Percentiles rank a stretch among this genome's conserved stretches.
Conservation (phyloP, 164 flowering plant species). For the Aristolochia contorta region DNA sequence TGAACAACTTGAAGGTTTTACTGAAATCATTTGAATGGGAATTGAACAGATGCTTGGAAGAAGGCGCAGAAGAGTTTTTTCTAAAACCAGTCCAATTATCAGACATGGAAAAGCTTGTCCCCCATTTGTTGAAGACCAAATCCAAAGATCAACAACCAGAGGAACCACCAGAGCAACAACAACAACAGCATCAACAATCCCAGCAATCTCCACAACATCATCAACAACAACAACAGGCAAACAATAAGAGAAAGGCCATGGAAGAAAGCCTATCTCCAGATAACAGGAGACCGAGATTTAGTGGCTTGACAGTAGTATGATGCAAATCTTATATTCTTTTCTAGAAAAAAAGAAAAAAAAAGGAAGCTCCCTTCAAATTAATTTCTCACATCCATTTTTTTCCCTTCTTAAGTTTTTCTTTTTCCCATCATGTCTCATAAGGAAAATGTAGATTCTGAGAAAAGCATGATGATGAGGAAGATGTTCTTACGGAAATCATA, state of each 20-base stretch:
- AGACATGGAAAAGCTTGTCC: conserved; percentile 57
- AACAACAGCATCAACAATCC: conserved; percentile 7
- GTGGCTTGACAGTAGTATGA: conserved; percentile 17
- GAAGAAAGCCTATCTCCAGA: conserved; percentile 47
- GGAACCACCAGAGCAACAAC: neutral
- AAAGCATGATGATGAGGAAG: no score
- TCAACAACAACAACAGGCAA: conserved; percentile 1
- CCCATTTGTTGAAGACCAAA: conserved; percentile 55
- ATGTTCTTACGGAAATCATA: no score
- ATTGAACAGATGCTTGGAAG: conserved; percentile 74
- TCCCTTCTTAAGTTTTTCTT: neutral
- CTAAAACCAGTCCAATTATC: conserved; percentile 61
- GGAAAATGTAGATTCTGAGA: neutral
- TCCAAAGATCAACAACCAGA: conserved; percentile 16
- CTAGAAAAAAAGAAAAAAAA: neutral
- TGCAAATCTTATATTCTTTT: neutral
- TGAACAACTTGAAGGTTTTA: neutral
- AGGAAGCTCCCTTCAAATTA: neutral
- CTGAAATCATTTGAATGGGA: conserved; percentile 3
- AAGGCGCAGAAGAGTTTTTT: conserved; percentile 86
- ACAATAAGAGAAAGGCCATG: conserved; percentile 43
- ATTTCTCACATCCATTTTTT: neutral
- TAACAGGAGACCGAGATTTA: conserved; percentile 47
- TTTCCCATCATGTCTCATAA: neutral
- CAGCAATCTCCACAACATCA: no score